Base-by-base conservation (phyloP, 352 stramenopile genomes). In the Pythium chondricola region DNA sequence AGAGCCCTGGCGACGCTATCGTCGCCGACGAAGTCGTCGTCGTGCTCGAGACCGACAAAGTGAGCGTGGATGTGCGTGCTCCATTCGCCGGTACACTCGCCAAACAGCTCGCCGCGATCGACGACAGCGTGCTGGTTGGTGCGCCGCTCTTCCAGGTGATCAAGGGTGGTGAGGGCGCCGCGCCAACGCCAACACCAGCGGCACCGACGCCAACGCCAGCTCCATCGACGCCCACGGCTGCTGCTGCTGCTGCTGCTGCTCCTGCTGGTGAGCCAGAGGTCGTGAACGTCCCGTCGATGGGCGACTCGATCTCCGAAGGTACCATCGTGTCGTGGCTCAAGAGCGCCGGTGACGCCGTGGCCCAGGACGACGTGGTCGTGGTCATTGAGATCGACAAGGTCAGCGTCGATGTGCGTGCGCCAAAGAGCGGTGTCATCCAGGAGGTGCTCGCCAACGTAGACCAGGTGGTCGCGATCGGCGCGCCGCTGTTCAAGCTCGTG, bases 11-110 rank as follows among this genome's bases (percentile, higher is more conserved):
- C 30, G 95, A 98, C 56, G 85, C 72, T 32, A 85, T 98, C 32
- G 70, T 86, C 6, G 80, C 83, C 35, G 96, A 99, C 64, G 96
- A 99, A 29, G 95, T 99, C n/a, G 86, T 99, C 1, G 85, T 98
- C n/a, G 88, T 98, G 39, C 74, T 99, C 6, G 97, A 99, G 74
- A 99, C 97, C 9, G 97, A 99, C 70, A 99, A 99, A 70, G 95
- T 93, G n/a, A 94, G 74, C 52, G 81, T 96, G 13, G 83, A 95
- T 45, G 83, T 96, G 13, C 74, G 92, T 31, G 74, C 93, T 31
- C 77, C 87, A 1, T 80, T 90, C 44, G 71, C 73, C 14, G 96
- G 96, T 30, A 78, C 74, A 41, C 70, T 99, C 43, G 78, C 80
- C 3, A 80, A 98, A 71, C 78, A 96, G 82, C 59, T 83, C 90